Conservation (phyloP, 1,284 basidiomycete genomes). For the Cutaneotrichosporon sp. region DNA sequence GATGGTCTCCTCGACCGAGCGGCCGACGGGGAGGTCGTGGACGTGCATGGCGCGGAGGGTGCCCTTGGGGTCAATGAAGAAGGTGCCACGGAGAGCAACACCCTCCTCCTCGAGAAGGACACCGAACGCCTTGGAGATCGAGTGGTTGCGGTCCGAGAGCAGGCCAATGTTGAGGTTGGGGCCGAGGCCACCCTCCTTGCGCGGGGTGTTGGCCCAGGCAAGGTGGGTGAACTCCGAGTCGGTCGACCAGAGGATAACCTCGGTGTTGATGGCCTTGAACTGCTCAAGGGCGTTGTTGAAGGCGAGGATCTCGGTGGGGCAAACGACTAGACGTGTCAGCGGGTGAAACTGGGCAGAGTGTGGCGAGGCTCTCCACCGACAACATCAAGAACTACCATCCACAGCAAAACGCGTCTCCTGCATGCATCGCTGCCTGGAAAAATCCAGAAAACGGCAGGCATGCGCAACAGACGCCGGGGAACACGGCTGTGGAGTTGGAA, state of each 20-base stretch:
- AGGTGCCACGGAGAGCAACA: constrained; percentile 75
- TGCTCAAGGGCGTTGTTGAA: constrained; percentile 76
- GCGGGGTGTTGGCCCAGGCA: constrained; percentile 73
- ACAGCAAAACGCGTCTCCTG: no score
- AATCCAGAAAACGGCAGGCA: no score
- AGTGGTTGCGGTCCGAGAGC: constrained; percentile 48
- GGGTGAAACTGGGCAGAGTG: background rate
- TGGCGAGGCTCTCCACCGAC: no score
- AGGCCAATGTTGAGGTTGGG: constrained; percentile 76
- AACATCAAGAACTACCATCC: background rate
- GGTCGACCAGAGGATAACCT: constrained; percentile 71
- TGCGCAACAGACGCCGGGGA: no score
- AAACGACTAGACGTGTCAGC: constrained; percentile 55
- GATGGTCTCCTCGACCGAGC: constrained; percentile 82
- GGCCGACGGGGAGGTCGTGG: constrained; percentile 84
- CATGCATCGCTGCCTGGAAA: background rate
- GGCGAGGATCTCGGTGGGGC: constrained; percentile 86
- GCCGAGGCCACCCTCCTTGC: constrained; percentile 78
- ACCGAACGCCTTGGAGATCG: constrained; percentile 61
- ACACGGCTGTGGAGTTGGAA: no score
- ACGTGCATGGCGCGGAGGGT: constrained; percentile 57
- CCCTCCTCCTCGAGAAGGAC: constrained; percentile 80
- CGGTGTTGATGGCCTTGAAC: constrained; percentile 67
- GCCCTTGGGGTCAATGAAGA: constrained; percentile 85
- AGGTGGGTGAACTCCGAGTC: constrained; percentile 84